Evolutionary conservation across 495 filamentous ascomycete genomes (phyloP).

Genomic region (Penicillium cinerascens): DNA sequence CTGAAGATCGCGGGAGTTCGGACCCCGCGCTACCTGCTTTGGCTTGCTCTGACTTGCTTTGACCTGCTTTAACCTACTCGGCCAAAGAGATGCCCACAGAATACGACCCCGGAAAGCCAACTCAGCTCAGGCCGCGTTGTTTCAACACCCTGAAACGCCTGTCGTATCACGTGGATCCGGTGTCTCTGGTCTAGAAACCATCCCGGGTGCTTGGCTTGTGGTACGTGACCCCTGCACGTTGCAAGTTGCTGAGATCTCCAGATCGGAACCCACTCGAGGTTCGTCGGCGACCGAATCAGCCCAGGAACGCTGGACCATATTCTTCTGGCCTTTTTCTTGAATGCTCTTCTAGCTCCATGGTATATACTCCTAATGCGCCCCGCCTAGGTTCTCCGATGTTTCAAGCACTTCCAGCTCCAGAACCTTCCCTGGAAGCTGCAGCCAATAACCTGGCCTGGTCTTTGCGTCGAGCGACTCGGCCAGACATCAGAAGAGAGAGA

Average conservation of each 20-base stretch:
- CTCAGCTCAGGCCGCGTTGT: conserved; percentile 5
- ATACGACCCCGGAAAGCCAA: background rate
- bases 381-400: background rate
- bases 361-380: background rate
- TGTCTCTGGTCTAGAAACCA: background rate
- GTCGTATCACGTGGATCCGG: conserved; percentile 7
- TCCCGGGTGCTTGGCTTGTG: background rate
- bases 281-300: background rate
- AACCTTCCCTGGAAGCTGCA: no score
- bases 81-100: background rate
- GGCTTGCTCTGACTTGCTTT: no score
- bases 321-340: background rate
- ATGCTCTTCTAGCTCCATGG: no score
- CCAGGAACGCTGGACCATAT: background rate
- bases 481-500: background rate
- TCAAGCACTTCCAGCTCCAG: background rate
- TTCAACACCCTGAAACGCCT: conserved; percentile 13
- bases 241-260: no score
- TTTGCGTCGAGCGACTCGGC: background rate
- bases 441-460: no score
- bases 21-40: background rate
- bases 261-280: background rate
- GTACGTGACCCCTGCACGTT: background rate
- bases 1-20: background rate
- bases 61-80: no score